Evolutionary conservation across 495 filamentous ascomycete genomes (phyloP).

Genomic region (Xylaria flabelliformis): DNA sequence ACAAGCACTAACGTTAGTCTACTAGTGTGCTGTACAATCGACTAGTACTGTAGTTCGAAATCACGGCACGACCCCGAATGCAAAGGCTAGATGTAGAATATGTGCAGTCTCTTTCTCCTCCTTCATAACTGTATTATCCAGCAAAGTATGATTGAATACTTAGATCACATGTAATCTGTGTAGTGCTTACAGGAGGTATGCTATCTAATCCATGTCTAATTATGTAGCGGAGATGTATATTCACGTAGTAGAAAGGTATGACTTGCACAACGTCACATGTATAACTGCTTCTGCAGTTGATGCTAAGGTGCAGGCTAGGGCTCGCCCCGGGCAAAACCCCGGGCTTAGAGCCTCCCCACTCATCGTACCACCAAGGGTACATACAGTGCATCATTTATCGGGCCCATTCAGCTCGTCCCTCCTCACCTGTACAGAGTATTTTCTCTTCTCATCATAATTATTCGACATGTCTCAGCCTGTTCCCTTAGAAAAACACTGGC

Average conservation of each 20-base stretch:
- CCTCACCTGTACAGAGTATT: too few species aligned
- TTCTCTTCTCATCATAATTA: neutral
- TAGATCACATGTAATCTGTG: neutral
- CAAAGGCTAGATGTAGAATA: neutral
- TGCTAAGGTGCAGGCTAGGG: neutral
- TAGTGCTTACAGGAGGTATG: neutral
- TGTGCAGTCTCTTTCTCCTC: neutral
- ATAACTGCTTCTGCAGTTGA: neutral
- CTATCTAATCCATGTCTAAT: neutral
- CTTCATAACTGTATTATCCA: neutral
- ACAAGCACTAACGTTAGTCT: neutral
- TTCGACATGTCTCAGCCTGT: neutral
- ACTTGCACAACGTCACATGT: constrained; percentile 3
- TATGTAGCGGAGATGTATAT: neutral
- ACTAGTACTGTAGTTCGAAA: neutral
- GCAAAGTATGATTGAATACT: neutral
- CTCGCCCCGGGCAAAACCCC: neutral
- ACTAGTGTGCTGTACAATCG: neutral
- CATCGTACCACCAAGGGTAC: neutral
- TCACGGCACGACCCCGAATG: neutral
- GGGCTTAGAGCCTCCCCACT: constrained; percentile 1
- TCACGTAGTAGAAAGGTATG: neutral
- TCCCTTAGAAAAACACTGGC: neutral
- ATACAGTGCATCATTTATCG: neutral
- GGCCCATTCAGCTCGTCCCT: constrained; percentile 1